Base-by-base conservation (phyloP, 352 stramenopile genomes). In the Elongisporangium anandrum region DNA sequence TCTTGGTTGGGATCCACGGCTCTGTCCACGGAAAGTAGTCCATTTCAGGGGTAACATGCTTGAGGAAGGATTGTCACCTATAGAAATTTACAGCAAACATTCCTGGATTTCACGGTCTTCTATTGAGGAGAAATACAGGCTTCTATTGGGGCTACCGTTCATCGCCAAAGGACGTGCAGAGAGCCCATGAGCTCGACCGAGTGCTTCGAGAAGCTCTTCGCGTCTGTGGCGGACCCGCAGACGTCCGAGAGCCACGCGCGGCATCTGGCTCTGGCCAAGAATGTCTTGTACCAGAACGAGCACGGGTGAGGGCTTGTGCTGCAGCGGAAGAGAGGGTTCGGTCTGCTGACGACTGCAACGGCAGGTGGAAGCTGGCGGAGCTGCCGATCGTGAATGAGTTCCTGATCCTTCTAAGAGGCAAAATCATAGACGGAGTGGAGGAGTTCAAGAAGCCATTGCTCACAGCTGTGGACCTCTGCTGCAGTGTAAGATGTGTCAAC, bases 211-310 rank as follows among this genome's bases (percentile, higher is more conserved):
- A 92, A 90, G 68, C 70, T 92, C 48, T 90, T 90, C 49, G 64
- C 61, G 23, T 84, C 77, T 1, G 66, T 88, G 22, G 53, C 50
- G 12, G 80, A 92, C 52, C 79, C 69, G 10, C 78, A 92, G 74
- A 92, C 83, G 19, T 61, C 61, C n/a, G 73, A 78, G 4, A 76
- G 86, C 21, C 79, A 90, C 59, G 75, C 77, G 50, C 71, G 83
- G 26, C 81, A 94, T 38, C 68, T 92, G 51, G 85, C 85, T 20
- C 71, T 93, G 22, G 76, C 81, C 29, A 88, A 92, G 68, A 84
- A 89, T 38, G 72, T 90, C n/a, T 64, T 92, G 23, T 88, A 85
- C 56, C 77, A 81, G 45, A 88, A 90, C 58, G 81, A 88, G 56
- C 54, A 64, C 1, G 85, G 85, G 85, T 92, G 57, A 17, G 57